These are phyloP conservation scores for Aspergillus ellipticus DNA, from an alignment of 495 filamentous ascomycete genomes.

Conservation along the genomic window DNA sequence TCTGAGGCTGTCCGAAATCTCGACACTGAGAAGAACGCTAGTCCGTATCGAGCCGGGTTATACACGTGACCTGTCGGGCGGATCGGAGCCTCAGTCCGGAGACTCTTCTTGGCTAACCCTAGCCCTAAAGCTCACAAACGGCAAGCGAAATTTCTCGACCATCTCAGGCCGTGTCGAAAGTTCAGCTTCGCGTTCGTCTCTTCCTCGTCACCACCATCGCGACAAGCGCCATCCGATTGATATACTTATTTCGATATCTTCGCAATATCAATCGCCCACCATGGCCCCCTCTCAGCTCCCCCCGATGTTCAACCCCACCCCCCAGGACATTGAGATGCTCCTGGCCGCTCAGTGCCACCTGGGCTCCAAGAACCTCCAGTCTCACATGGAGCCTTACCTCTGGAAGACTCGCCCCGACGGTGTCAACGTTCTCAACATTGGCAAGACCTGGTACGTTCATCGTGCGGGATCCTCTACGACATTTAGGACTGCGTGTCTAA, in stretches of 20 bases:
- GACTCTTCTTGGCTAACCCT: slow-evolving; percentile 25
- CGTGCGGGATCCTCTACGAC: not conserved
- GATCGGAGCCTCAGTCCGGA: too few relatives aligned
- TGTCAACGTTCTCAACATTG: slow-evolving; percentile 97
- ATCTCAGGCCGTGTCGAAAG: slow-evolving; percentile 23
- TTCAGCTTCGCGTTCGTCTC: slow-evolving; percentile 34
- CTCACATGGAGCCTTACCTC: slow-evolving; percentile 99
- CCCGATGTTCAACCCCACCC: slow-evolving; percentile 79
- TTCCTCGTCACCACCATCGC: slow-evolving; percentile 37
- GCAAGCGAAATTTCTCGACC: slow-evolving; percentile 40
- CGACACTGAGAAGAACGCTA: slow-evolving; percentile 25
- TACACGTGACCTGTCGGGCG: slow-evolving; percentile 10
- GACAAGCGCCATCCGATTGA: slow-evolving; percentile 53
- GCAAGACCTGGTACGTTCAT: slow-evolving; percentile 91
- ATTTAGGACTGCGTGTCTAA: slow-evolving; percentile 21
- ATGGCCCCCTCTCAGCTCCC: slow-evolving; percentile 94
- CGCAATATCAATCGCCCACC: slow-evolving; percentile 58
- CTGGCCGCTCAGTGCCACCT: slow-evolving; percentile 94
- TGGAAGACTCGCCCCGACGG: slow-evolving; percentile 98
- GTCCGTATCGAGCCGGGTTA: slow-evolving; percentile 10
- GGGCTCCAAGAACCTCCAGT: slow-evolving; percentile 97
- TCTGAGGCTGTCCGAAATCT: slow-evolving; percentile 33
- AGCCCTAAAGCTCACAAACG: slow-evolving; percentile 42
- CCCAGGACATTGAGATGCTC: slow-evolving; percentile 97
- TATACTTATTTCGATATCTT: slow-evolving; percentile 47